Conservation (phyloP, 1,139 yeast species). For the Spathaspora sp. region DNA sequence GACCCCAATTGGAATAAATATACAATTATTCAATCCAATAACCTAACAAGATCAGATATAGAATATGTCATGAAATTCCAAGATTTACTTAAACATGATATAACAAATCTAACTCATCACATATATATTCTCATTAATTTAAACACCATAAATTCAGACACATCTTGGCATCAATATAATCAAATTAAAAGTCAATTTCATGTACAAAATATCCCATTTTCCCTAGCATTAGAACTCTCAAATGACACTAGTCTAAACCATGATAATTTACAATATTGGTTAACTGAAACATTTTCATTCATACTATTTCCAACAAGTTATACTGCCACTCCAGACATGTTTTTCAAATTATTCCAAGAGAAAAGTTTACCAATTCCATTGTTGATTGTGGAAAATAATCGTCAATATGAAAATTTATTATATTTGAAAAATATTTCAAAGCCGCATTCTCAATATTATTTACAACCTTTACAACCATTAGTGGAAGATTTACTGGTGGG, state of each 20-base stretch:
- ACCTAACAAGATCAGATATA: neutral
- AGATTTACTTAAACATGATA: neutral
- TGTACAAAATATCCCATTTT: neutral
- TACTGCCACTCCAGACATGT: neutral
- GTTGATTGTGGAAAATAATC: conserved; percentile 5
- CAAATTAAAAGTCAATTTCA: neutral
- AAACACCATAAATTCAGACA: neutral
- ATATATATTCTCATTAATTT: conserved; percentile 2
- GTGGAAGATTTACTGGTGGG: conserved; percentile 52
- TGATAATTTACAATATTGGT: conserved; percentile 5
- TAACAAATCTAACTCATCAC: neutral
- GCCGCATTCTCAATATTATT: conserved; percentile 7
- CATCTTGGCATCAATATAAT: conserved; percentile 4
- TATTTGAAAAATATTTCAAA: neutral
- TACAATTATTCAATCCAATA: conserved; percentile 4
- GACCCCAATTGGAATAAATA: conserved; percentile 2
- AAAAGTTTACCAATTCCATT: conserved; percentile 5
- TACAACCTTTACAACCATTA: conserved; percentile 70
- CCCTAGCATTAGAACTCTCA: neutral
- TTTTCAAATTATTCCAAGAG: conserved; percentile 3
- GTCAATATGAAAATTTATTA: neutral
- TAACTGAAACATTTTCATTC: conserved; percentile 7
- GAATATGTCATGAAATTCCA: conserved; percentile 5
- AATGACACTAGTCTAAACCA: neutral
- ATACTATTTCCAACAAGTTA: conserved; percentile 1